Percentiles rank a stretch among this genome's conserved stretches.
Evolutionary conservation across 2,329 filamentous ascomycete species (phyloP).

Genomic region (Microdochium bolleyi): DNA sequence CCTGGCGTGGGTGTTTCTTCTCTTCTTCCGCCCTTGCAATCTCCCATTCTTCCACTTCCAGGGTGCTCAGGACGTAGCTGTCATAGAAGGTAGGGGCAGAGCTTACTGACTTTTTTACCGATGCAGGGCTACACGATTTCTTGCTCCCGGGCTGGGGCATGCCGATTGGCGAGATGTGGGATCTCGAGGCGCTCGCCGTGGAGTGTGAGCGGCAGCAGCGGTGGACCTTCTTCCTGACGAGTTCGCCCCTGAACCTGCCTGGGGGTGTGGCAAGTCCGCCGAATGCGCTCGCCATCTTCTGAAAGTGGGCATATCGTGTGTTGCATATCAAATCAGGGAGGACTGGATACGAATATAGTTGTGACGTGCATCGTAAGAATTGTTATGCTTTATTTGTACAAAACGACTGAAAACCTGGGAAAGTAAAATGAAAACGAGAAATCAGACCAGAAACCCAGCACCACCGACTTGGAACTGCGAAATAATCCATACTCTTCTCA

Average conservation of each 20-base stretch:
- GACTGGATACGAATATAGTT: too few relatives aligned
- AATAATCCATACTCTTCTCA: too few relatives aligned
- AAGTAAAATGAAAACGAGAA: too few relatives aligned
- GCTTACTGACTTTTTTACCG: too few relatives aligned
- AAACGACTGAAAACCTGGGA: too few relatives aligned
- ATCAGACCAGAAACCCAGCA: too few relatives aligned
- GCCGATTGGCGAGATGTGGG: slow-evolving; percentile 26
- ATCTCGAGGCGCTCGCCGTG: slow-evolving; percentile 28
- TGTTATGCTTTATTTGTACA: too few relatives aligned
- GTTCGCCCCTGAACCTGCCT: slow-evolving; percentile 18
- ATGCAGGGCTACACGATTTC: too few relatives aligned
- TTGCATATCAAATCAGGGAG: too few relatives aligned
- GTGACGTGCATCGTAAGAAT: too few relatives aligned
- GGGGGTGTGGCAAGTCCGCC: slow-evolving; percentile 9
- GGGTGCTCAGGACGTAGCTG: background rate
- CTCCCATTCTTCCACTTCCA: background rate
- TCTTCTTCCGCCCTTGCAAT: background rate
- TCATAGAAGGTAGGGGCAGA: too few relatives aligned
- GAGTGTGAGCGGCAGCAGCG: slow-evolving; percentile 24
- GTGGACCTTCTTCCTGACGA: slow-evolving; percentile 29
- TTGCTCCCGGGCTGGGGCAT: slow-evolving; percentile 9
- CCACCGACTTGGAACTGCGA: too few relatives aligned
- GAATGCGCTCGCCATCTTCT: slow-evolving; percentile 10
- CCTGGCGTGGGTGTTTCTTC: background rate
- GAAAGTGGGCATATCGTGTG: background rate